Evolutionary conservation across 495 filamentous ascomycete genomes (phyloP).

Genomic region (Aspergillus mulundensis): DNA sequence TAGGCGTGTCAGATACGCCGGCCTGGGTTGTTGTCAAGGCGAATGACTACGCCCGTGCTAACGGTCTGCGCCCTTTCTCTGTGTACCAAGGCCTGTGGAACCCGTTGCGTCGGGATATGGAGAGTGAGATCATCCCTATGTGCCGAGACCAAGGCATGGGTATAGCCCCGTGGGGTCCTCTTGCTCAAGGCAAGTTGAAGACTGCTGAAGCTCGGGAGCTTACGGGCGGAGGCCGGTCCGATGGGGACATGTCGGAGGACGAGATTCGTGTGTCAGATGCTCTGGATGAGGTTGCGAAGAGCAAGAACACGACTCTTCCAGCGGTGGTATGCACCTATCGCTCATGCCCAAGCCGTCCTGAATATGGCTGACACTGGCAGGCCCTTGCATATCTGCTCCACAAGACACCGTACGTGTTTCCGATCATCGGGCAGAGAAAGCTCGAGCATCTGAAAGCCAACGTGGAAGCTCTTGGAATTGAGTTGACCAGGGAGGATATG

Average conservation of each 20-base stretch:
- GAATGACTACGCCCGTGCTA: constrained; percentile 44
- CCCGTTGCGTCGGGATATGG: constrained; percentile 48
- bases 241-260: constrained; percentile 4
- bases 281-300: constrained; percentile 10
- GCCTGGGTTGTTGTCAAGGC: constrained; percentile 55
- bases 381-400: constrained; percentile 71
- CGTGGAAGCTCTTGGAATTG: constrained; percentile 54
- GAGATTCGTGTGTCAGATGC: constrained; percentile 14
- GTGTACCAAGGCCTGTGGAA: constrained; percentile 66
- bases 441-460: constrained; percentile 62
- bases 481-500: constrained; percentile 53
- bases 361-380: background rate
- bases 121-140: constrained; percentile 58
- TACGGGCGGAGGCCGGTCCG: constrained; percentile 1
- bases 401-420: constrained; percentile 74
- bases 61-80: constrained; percentile 57
- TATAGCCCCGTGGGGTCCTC: constrained; percentile 48
- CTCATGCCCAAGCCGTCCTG: background rate
- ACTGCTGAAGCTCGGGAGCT: constrained; percentile 25
- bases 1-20: constrained; percentile 58
- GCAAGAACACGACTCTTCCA: constrained; percentile 9
- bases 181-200: constrained; percentile 53
- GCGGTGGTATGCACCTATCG: constrained; percentile 9
- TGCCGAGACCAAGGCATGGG: constrained; percentile 53
- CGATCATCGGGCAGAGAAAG: constrained; percentile 66